Base-by-base conservation (phyloP, 2,329 filamentous ascomycete species). In the Verticillium isaacii region DNA sequence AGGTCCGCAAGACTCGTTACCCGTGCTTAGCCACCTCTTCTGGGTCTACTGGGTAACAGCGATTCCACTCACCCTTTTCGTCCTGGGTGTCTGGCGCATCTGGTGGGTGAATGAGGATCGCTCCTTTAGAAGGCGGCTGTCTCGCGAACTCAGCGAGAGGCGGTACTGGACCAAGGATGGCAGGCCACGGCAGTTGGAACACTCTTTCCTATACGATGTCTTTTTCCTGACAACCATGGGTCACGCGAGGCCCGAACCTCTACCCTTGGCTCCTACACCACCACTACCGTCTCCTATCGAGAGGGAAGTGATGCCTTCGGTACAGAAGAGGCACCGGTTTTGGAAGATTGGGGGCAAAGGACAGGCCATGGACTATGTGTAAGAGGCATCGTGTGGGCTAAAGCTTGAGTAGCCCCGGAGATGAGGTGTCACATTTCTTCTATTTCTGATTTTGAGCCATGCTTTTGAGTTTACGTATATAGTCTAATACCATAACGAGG, bases 51-150 rank as follows among this genome's bases (percentile, higher is more conserved):
- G 78, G 78, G 73, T 75, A 3, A 74, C 78, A 41, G 76, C 75
- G 0, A 70, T 80, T 23, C 78, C 78, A 0, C 67, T 81, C 14
- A 81, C 78, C 0, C 62, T 79, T 36, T 58, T 76, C 54, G 80
- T 81, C 52, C 69, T 81, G 9, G 68, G 72, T 23, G 62, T 66
- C 12, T 81, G 78, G 78, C 76, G 78, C 5, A 77, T 75, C 1
- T 80, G 78, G 78, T 80, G 78, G 78, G 78, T 80, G 1, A 74
- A 71, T 11, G 78, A 80, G 66, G 78, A 81, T 66, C 73, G 78
- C 1, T 79, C 76, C 68, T 80, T 80, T 67, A 71, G 78, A 0
- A 72, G 76, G 3, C 78, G 80, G 63, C 70, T 80, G 9, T 78
- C 76, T 63, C 72, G 73, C 62, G 78, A 81, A 61, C 74, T 81